A percentile compares a stretch with the other conserved stretches of the same genome.
phyloP scores from a whole-genome alignment of 805 yeast genomes.

The Lachancea waltii region DNA sequence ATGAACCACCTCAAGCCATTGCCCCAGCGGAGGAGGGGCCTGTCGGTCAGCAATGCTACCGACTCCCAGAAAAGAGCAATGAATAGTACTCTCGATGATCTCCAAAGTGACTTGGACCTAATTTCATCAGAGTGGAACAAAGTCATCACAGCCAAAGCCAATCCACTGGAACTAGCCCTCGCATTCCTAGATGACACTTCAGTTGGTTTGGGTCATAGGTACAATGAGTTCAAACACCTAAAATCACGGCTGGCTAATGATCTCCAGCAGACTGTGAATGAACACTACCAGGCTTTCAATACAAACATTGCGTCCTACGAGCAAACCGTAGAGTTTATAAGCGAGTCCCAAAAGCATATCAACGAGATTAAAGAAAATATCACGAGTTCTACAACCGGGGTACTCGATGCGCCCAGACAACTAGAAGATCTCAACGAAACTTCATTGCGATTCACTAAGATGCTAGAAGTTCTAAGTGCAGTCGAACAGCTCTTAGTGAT shows the following conservation, averaged over 20 bases:
- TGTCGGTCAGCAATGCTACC: slow-evolving; percentile 26
- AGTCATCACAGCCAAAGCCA: slow-evolving; percentile 48
- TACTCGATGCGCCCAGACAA: slow-evolving; percentile 48
- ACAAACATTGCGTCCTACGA: slow-evolving; percentile 81
- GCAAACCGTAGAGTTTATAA: slow-evolving; percentile 54
- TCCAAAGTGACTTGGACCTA: slow-evolving; percentile 24
- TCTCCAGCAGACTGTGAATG: slow-evolving; percentile 66
- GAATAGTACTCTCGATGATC: slow-evolving; percentile 25
- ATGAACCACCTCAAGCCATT: slow-evolving; percentile 20
- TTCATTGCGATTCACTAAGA: slow-evolving; percentile 55
- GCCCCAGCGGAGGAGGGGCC: slow-evolving; percentile 23
- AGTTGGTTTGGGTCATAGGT: slow-evolving; percentile 79
- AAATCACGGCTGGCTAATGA: slow-evolving; percentile 50
- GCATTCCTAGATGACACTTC: slow-evolving; percentile 80
- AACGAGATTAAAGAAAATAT: slow-evolving; percentile 43
- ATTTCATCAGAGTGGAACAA: slow-evolving; percentile 45
- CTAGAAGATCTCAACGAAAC: slow-evolving; percentile 60
- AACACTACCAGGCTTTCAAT: slow-evolving; percentile 78
- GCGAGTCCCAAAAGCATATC: slow-evolving; percentile 58
- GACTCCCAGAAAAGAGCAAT: slow-evolving; percentile 26
- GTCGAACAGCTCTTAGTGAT: slow-evolving; percentile 53
- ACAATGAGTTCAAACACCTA: slow-evolving; percentile 57
- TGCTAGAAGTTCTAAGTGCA: slow-evolving; percentile 62
- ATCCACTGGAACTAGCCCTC: slow-evolving; percentile 80
- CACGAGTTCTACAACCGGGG: slow-evolving; percentile 41